Evolutionary conservation across 139 green algal genomes (phyloP).

Genomic region (Choricystis sp.): DNA sequence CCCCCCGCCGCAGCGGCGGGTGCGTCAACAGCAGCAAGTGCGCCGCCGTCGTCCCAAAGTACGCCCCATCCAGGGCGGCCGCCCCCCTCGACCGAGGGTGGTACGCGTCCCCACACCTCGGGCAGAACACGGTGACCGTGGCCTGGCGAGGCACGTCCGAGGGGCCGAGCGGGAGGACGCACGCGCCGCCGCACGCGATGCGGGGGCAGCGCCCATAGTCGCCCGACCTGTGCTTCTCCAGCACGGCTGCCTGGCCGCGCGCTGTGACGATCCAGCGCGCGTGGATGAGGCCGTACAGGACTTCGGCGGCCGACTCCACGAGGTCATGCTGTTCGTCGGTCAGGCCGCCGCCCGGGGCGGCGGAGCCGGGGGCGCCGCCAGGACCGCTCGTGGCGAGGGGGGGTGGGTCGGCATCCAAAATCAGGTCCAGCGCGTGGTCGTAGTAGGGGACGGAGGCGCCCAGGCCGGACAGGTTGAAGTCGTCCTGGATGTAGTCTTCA

Average conservation of each 20-base stretch:
- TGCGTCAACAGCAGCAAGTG: conserved; percentile 93
- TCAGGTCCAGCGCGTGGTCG: conserved; percentile 92
- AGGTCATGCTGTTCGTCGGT: conserved; percentile 72
- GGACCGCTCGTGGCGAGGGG: conserved; percentile 19
- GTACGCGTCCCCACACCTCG: conserved; percentile 85
- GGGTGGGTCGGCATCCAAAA: conserved; percentile 85
- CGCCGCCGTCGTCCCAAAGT: conserved; percentile 92
- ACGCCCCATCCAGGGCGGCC: conserved; percentile 47
- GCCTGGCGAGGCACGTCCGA: conserved; percentile 69
- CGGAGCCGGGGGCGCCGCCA: neutral
- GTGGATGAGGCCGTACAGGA: conserved; percentile 96
- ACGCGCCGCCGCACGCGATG: conserved; percentile 73
- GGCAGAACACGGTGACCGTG: conserved; percentile 87
- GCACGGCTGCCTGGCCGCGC: conserved; percentile 53
- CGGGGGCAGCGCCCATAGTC: conserved; percentile 87
- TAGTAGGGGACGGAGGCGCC: conserved; percentile 88
- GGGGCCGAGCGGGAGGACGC: conserved; percentile 75
- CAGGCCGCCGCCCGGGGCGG: conserved; percentile 39
- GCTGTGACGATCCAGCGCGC: conserved; percentile 82
- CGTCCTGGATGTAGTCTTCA: conserved; percentile 96
- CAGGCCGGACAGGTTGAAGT: conserved; percentile 93
- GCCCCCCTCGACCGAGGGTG: conserved; percentile 80
- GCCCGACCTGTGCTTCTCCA: conserved; percentile 82
- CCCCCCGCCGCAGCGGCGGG: conserved; percentile 44
- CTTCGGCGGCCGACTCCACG: conserved; percentile 87